Conservation (phyloP, 2,329 filamentous ascomycete genomes). For the Fragosphaeria purpurea region DNA sequence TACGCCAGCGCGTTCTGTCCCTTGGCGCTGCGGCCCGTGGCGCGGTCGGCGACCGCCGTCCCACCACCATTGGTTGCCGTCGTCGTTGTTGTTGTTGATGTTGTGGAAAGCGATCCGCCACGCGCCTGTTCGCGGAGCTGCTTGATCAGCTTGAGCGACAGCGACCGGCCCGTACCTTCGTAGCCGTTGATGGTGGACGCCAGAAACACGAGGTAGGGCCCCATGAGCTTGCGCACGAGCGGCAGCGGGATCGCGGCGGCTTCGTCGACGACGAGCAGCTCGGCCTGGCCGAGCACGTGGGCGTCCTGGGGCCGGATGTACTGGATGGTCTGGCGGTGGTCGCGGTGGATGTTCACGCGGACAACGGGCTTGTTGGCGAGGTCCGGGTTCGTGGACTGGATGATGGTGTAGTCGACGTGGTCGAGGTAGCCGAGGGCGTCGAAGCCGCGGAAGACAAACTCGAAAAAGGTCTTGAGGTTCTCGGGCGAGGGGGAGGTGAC, state of each 20-base stretch:
- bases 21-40: slow-evolving; percentile 65
- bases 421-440: slow-evolving; percentile 90
- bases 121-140: slow-evolving; percentile 90
- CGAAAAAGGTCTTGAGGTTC: slow-evolving; percentile 96
- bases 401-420: slow-evolving; percentile 94
- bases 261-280: slow-evolving; percentile 93
- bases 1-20: slow-evolving; percentile 46
- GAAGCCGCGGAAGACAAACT: slow-evolving; percentile 97
- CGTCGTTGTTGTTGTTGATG: slow-evolving; percentile 24
- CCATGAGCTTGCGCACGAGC: slow-evolving; percentile 86
- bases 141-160: slow-evolving; percentile 94
- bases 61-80: slow-evolving; percentile 35
- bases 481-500: slow-evolving; percentile 96
- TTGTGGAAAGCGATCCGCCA: slow-evolving; percentile 28
- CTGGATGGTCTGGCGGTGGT: slow-evolving; percentile 95
- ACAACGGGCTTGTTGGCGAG: slow-evolving; percentile 96
- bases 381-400: slow-evolving; percentile 94
- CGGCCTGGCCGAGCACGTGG: slow-evolving; percentile 88
- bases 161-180: slow-evolving; percentile 87
- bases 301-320: slow-evolving; percentile 96
- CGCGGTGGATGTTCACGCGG: slow-evolving; percentile 85
- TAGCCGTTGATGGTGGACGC: slow-evolving; percentile 98
- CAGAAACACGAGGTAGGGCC: slow-evolving; percentile 97
- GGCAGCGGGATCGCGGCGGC: slow-evolving; percentile 93
- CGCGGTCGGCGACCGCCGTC: slow-evolving; percentile 61